phyloP scores from a whole-genome alignment of 169 alveolate species.

The Cardiosporidium cionae region DNA sequence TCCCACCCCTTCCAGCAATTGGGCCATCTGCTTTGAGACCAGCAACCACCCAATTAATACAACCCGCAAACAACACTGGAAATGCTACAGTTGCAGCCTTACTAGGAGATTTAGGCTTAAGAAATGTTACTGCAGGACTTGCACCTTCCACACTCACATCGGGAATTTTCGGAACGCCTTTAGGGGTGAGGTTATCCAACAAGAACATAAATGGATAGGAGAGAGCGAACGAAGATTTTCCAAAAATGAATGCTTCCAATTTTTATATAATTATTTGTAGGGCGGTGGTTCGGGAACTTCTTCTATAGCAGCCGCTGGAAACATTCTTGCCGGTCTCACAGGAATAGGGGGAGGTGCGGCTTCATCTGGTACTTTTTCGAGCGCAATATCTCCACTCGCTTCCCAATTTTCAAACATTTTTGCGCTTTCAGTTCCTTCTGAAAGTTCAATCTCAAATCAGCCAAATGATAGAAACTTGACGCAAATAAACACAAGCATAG shows the following conservation, averaged over 20 bases:
- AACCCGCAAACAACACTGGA: not conserved
- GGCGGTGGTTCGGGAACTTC: not conserved
- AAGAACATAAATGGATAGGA: too few relatives aligned
- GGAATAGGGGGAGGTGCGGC: not conserved
- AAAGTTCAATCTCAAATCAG: not conserved
- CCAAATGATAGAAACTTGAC: not conserved
- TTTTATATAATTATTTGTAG: not conserved
- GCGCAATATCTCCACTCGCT: not conserved
- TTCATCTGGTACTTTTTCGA: not conserved
- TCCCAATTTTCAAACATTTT: not conserved
- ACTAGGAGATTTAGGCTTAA: not conserved
- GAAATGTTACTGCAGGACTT: not conserved
- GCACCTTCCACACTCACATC: not conserved
- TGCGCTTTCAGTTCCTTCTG: not conserved
- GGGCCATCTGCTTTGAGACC: not conserved
- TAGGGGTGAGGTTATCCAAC: too few relatives aligned
- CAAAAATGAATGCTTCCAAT: not conserved
- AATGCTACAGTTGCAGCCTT: not conserved
- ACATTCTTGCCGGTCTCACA: not conserved
- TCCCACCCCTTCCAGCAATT: slow-evolving; percentile 8
- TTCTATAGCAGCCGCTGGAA: not conserved
- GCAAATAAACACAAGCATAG: not conserved
- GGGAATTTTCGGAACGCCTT: not conserved
- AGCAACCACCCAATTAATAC: not conserved
- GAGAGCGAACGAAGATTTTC: too few relatives aligned